phyloP scores from a whole-genome alignment of 2,329 filamentous ascomycete species.

The Leptodontidium sp. region DNA sequence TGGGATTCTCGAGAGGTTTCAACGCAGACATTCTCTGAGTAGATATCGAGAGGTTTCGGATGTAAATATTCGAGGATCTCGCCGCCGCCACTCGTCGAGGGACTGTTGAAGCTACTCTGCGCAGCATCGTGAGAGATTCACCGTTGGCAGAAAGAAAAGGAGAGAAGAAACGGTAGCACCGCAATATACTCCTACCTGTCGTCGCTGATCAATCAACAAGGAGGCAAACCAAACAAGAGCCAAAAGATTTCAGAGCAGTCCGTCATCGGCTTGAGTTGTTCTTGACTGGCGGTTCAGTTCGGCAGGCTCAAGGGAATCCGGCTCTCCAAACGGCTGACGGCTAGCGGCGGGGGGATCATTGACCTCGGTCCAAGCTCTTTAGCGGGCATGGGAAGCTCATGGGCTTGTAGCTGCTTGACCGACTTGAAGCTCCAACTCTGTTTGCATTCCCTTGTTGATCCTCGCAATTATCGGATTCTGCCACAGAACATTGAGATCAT shows the following conservation, averaged over 20 bases:
- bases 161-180: constrained; percentile 15
- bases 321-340: constrained; percentile 8
- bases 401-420: constrained; percentile 12
- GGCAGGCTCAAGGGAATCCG: constrained; percentile 20
- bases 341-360: constrained; percentile 12
- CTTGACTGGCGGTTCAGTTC: constrained; percentile 26
- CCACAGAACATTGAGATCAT: neutral
- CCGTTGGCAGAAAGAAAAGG: constrained; percentile 16
- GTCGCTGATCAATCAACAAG: constrained; percentile 30
- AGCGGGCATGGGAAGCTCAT: neutral
- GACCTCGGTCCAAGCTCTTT: constrained; percentile 12
- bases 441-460: constrained; percentile 16
- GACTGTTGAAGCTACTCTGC: constrained; percentile 40
- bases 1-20: constrained; percentile 41
- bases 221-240: constrained; percentile 2
- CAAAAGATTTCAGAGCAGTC: constrained; percentile 17
- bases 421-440: constrained; percentile 18
- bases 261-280: constrained; percentile 30
- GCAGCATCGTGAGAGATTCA: constrained; percentile 41
- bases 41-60: constrained; percentile 39
- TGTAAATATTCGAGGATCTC: constrained; percentile 30
- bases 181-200: constrained; percentile 27
- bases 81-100: constrained; percentile 39
- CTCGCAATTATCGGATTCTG: constrained; percentile 1
- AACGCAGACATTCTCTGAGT: constrained; percentile 39